Conservation (phyloP, 75 land plant genomes). For the Chamaecyparis obtusa region DNA sequence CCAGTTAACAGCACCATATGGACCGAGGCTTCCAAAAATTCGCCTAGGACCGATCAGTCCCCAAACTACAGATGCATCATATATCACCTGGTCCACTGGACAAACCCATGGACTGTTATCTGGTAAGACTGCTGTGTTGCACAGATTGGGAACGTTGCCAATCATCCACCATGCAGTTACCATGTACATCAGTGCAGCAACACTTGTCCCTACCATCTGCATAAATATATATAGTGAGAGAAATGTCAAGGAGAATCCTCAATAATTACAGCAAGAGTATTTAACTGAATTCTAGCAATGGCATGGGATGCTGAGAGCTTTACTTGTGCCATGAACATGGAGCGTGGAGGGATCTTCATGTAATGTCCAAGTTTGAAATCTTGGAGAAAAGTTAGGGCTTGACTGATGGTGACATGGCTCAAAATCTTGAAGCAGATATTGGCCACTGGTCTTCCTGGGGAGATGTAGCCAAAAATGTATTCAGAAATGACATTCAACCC, state of each 20-base stretch:
- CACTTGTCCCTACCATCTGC: slow-evolving; percentile 49
- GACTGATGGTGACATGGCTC: slow-evolving; percentile 76
- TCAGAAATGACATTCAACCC: slow-evolving; percentile 85
- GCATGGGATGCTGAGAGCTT: neutral
- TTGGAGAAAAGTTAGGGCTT: slow-evolving; percentile 64
- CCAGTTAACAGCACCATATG: slow-evolving; percentile 42
- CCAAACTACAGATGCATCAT: slow-evolving; percentile 65
- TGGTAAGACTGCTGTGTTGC: slow-evolving; percentile 22
- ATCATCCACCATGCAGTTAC: slow-evolving; percentile 54
- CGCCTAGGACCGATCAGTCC: slow-evolving; percentile 54
- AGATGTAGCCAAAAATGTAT: slow-evolving; percentile 70
- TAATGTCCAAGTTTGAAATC: slow-evolving; percentile 86
- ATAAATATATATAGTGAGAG: neutral
- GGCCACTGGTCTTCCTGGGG: slow-evolving; percentile 79
- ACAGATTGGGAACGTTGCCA: slow-evolving; percentile 32
- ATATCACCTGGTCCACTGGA: slow-evolving; percentile 53
- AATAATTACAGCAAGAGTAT: no score
- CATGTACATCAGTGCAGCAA: slow-evolving; percentile 44
- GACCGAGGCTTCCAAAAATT: slow-evolving; percentile 50
- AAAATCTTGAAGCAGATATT: slow-evolving; percentile 85
- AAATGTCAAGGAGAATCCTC: neutral
- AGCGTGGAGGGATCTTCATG: slow-evolving; percentile 84
- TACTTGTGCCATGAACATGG: slow-evolving; percentile 84
- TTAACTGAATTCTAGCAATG: neutral
- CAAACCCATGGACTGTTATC: slow-evolving; percentile 55